A percentile compares a stretch with the other conserved stretches of the same genome.
Evolutionary conservation across 2,329 filamentous ascomycete species (phyloP).

Genomic region (Cercospora zeae-maydis): DNA sequence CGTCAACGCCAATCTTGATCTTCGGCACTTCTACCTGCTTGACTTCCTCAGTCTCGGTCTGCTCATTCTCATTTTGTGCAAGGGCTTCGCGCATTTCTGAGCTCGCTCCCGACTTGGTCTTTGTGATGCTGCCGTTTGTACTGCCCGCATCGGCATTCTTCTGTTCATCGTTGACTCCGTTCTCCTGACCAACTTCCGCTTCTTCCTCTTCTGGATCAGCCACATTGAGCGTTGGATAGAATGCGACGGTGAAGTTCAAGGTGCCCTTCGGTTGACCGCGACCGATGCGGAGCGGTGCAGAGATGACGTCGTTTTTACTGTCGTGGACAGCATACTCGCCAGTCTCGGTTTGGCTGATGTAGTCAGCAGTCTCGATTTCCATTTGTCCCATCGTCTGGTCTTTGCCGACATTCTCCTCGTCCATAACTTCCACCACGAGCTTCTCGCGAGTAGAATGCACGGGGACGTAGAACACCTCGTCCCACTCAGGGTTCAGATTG

Average conservation of each 20-base stretch:
- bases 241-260: conserved; percentile 77
- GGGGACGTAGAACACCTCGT: conserved; percentile 91
- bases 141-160: conserved; percentile 23
- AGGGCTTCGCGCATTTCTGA: conserved; percentile 45
- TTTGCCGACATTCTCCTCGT: conserved; percentile 86
- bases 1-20: conserved; percentile 71
- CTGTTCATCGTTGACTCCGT: background rate
- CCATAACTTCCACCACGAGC: conserved; percentile 90
- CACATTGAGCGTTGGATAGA: conserved; percentile 85
- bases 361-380: conserved; percentile 74
- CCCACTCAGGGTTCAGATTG: conserved; percentile 91
- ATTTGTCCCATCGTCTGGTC: conserved; percentile 82
- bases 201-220: conserved; percentile 86
- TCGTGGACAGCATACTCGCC: conserved; percentile 81
- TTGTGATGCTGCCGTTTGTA: background rate
- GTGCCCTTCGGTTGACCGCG: conserved; percentile 73
- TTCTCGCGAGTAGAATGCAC: conserved; percentile 82
- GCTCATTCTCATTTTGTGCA: conserved; percentile 46
- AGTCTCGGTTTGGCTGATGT: conserved; percentile 69
- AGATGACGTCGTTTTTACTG: conserved; percentile 60
- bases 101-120: background rate
- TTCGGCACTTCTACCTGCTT: conserved; percentile 63
- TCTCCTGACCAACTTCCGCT: conserved; percentile 34
- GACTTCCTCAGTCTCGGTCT: conserved; percentile 42
- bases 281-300: conserved; percentile 69